A percentile compares a stretch with the other conserved stretches of the same genome.
These are phyloP conservation scores for Neoboletus brunneissimus DNA, from an alignment of 768 basidiomycete species.

Conservation along the genomic window DNA sequence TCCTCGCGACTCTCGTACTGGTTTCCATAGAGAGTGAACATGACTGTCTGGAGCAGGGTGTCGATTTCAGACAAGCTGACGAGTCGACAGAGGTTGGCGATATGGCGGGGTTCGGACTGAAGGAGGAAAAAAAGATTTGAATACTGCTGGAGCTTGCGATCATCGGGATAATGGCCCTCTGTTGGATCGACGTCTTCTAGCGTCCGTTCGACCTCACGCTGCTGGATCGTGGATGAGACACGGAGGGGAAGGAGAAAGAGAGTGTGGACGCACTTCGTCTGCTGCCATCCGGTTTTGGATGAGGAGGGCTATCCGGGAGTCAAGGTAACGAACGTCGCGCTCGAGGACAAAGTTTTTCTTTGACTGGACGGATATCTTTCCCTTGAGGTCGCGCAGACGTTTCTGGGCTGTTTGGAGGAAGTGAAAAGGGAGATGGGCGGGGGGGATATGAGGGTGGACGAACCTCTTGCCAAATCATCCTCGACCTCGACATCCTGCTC, in stretches of 20 bases:
- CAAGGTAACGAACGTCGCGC: conserved; percentile 96
- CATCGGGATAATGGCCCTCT: conserved; percentile 91
- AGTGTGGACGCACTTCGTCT: conserved; percentile 67
- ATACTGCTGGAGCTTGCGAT: conserved; percentile 92
- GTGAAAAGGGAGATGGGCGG: background rate
- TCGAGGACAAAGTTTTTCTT: conserved; percentile 99
- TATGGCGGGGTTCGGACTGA: conserved; percentile 96
- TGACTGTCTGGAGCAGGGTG: conserved; percentile 97
- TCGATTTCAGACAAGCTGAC: conserved; percentile 97
- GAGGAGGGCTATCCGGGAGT: conserved; percentile 93
- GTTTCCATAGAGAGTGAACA: conserved; percentile 99
- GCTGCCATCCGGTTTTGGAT: conserved; percentile 98
- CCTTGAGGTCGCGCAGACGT: conserved; percentile 92
- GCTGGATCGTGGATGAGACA: conserved; percentile 43
- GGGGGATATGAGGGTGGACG: conserved; percentile 23
- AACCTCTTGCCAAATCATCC: conserved; percentile 93
- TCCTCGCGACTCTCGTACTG: conserved; percentile 99
- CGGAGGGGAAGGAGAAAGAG: background rate
- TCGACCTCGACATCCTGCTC: conserved; percentile 98
- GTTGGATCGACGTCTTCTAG: conserved; percentile 94
- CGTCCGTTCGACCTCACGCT: conserved; percentile 92
- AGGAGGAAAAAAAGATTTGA: conserved; percentile 98
- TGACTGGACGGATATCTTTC: conserved; percentile 95
- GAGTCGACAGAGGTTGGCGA: conserved; percentile 93
- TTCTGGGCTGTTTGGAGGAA: conserved; percentile 74